Conservation (phyloP, 148 eudicot genomes). For the Polygonum maritimum region DNA sequence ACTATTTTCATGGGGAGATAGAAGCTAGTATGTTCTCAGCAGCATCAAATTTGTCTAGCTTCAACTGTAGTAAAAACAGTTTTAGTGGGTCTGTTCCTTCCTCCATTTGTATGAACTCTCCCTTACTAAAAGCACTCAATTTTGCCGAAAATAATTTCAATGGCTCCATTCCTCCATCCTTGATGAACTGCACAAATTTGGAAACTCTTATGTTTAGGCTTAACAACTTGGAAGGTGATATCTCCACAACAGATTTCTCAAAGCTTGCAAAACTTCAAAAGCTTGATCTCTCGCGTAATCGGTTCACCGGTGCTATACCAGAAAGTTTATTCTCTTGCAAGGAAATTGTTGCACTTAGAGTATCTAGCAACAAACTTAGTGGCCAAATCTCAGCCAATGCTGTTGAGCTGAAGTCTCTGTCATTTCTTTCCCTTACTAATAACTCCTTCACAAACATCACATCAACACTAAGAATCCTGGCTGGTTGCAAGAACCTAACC, state of each 20-base stretch:
- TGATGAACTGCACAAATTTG: constrained; percentile 63
- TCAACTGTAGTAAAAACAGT: constrained; percentile 50
- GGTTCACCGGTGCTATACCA: constrained; percentile 55
- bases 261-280: constrained; percentile 33
- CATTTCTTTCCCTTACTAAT: constrained; percentile 67
- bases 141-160: constrained; percentile 53
- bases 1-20: constrained; percentile 43
- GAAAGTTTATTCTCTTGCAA: constrained; percentile 57
- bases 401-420: constrained; percentile 37
- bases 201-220: constrained; percentile 50
- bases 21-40: constrained; percentile 29
- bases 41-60: constrained; percentile 36
- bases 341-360: constrained; percentile 56
- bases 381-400: constrained; percentile 56
- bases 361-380: constrained; percentile 40
- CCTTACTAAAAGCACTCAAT: constrained; percentile 39
- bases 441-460: constrained; percentile 62
- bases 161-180: constrained; percentile 58
- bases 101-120: constrained; percentile 33
- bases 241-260: constrained; percentile 68
- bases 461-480: constrained; percentile 39
- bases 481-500: constrained; percentile 52
- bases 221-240: constrained; percentile 49
- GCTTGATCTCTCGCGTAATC: constrained; percentile 72
- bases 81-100: constrained; percentile 50